Evolutionary conservation across 148 eudicot genomes (phyloP), one percentile per base, ranked within the genome.

Genomic region (Amaranthus palmeri): DNA sequence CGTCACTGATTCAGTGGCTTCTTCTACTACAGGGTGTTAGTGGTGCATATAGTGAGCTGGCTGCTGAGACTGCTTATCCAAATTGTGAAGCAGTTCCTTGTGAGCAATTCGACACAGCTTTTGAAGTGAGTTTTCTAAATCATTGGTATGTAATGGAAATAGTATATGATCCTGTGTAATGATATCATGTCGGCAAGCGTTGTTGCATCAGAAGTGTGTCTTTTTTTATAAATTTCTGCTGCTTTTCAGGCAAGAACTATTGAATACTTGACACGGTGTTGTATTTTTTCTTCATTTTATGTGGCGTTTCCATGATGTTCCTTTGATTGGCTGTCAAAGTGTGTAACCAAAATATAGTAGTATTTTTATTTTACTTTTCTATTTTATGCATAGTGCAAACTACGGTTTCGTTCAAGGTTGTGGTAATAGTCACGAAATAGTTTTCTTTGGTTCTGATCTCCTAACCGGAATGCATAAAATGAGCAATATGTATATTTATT

Each of bases 1-100:
- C 41, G 70, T 51, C 4, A 53, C 15, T 56, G 41, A 59, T 66
- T 64, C 47, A 14, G 11, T 68, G 49, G 4, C 58, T 12, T 68
- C 17, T 58, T 47, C 68, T 11, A 62, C 54, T 80, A 13, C 78
- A 90, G 96, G 96, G 96, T 62, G 86, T 86, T 69, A 85, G 78
- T 70, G 96, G 96, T 67, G 96, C 96, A 58, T 87, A 87, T 76
- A 90, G 96, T 67, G 96, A 90, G 66, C 70, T 85, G 69, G 95
- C 95, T 59, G 95, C 95, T 8, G 87, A 84, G 79, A 85, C 77
- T 58, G 95, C 95, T 41, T 89, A 86, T 77, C 92, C 92, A 7
- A 81, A 84, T 58, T 90, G 96, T 77, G 86, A 87, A 81, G 74
- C 92, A 42, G 90, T 90, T 69, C 96, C 96, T 53, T 90, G 96